Base-by-base conservation (phyloP, 345 rosid species). In the Erodium maritimum region DNA sequence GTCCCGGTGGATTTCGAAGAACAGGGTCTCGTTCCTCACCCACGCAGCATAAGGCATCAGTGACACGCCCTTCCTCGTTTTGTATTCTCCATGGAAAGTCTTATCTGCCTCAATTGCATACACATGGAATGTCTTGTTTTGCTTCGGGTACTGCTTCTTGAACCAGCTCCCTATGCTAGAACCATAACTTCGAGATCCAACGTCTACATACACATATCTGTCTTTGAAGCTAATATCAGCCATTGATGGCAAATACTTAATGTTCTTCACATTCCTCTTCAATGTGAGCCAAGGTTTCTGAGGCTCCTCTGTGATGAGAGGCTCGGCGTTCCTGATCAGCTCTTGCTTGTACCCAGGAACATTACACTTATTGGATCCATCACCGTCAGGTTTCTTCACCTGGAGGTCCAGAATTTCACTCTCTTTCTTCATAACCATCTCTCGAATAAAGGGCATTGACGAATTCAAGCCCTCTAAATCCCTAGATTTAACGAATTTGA, bases 81-180 rank as follows among this genome's bases (percentile, higher is more conserved):
- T 78, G 56, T 94, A 94, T 71, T 87, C 84, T 1, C 77, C 69
- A 1, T 90, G 75, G 55, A 94, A 94, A 42, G 77, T 65, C 56
- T 69, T 80, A 63, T 94, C 97, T 0, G 97, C 99, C 65, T 94
- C 99, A 45, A 90, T 77, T 0, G 99, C 99, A 61, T 80, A 94
- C 33, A 90, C 87, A 25, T 90, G 85, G 48, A 90, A 94, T 1
- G 96, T 94, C 59, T 73, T 82, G 69, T 90, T 90, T 80, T 90
- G 97, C 65, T 87, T 94, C 1, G 97, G 99, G 73, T 94, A 94
- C 48, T 82, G 87, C 65, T 94, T 94, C 76, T 61, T 79, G 61
- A 94, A 94, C 99, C 99, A 94, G 59, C 97, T 84, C 20, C 91
- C 99, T 17, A 94, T 94, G 57, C 99, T 94, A 7, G 99, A 94